Evolutionary conservation across 2,329 filamentous ascomycete species (phyloP), one percentile per base, ranked within the genome.

Genomic region (Aureobasidium sp.): DNA sequence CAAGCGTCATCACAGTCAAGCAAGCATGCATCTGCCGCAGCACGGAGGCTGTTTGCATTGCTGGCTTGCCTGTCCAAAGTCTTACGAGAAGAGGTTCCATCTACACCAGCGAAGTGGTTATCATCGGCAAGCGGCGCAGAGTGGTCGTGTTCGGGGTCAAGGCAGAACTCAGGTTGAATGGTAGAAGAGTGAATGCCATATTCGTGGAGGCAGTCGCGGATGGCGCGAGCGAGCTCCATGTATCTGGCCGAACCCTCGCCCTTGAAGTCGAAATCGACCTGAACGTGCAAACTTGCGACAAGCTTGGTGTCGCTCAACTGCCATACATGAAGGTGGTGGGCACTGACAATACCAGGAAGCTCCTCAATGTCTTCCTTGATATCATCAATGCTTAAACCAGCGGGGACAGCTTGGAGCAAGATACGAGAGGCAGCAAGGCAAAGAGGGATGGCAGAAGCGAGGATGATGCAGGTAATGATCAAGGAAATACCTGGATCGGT

Each of bases 241-340:
- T 97, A 99, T 70, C 87, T 86, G 61, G 83, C 82, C 0, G 82
- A 84, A 46, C 88, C 88, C 68, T 92, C 85, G 53, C 89, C 89
- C 71, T 92, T 87, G 74, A 96, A 92, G 68, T 92, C 89, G 73
- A 96, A 96, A 51, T 87, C 86, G 26, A 99, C 88, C 73, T 96
- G 91, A 48, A 99, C 87, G 72, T 99, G 94, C 75, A 99, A 84
- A 12, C 89, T 94, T 13, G 94, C 93, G 41, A 99, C 88, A 37
- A 96, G 81, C 78, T 97, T 96, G 59, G 92, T 94, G 72, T 97
- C 93, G 17, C 89, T 96, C 37, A 99, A 83, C 75, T 97, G 93
- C 94, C 94, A 99, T 65, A 99, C 92, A 73, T 99, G 94, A 26
- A 99, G 82, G 73, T 99, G 93, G 76, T 99, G 94, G 71, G 92